Evolutionary conservation across 192 early-diverging fungal species (phyloP), one percentile per base, ranked within the genome.

Genomic region (Radiomyces spectabilis): DNA sequence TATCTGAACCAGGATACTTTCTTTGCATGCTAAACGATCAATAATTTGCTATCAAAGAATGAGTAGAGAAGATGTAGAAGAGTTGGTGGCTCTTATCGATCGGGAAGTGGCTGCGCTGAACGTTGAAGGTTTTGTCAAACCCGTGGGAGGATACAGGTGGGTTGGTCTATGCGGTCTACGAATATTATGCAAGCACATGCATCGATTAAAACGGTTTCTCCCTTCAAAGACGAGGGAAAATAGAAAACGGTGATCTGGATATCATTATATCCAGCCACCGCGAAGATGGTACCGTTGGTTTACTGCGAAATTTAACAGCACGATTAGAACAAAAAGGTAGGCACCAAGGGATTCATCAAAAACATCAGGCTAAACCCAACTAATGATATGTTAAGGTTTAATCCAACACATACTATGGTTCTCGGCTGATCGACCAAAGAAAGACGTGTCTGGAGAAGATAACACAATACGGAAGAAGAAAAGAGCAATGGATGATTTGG

Each of bases 231-330:
- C 29, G 66, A 8, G 66, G 66, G 4, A 69, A 69, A 59, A 41
- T 44, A 39, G 49, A 52, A 12, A 63, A 59, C 40, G 66, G 61
- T 18, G 66, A 69, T 55, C 35, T 69, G 2, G 66, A 69, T 51
- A 25, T 69, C 8, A 30, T 69, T 19, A 30, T 69, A 15, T 47
- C 44, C 0, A 47, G 51, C 5, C 57, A 66, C 44, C 52, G 44
- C n/a, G 54, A 48, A 18, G 49, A 62, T 41, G 9, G 8, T 0
- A 39, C 27, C 4, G 12, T 32, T 41, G 25, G 24, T 6, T 53
- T 69, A 16, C 50, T 69, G 27, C 29, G 48, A 8, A 22, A 39
- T 6, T 21, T 67, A 6, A 26, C 52, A 1, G 42, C 55, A 4
- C 22, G 16, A 13, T 27, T 69, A 1, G 26, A 9, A 13, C n/a